phyloP scores from a whole-genome alignment of 345 rosid species.

The Salix dunnii region DNA sequence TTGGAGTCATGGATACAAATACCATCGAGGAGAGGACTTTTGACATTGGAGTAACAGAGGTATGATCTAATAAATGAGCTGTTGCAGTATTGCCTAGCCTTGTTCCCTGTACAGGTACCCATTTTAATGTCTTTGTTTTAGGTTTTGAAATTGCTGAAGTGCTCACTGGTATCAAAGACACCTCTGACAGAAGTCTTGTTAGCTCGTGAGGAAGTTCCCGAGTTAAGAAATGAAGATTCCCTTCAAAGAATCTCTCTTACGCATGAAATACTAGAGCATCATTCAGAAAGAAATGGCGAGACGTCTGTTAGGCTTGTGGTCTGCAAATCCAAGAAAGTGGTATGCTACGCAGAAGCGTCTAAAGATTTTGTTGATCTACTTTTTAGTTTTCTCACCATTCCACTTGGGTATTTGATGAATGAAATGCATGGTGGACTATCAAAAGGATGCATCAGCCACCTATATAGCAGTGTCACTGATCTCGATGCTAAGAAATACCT shows the following conservation, averaged over 20 bases:
- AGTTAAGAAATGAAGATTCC: neutral
- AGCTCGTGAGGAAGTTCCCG: neutral
- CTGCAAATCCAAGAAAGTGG: slow-evolving; percentile 25
- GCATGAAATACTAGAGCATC: neutral
- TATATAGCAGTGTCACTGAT: slow-evolving; percentile 9
- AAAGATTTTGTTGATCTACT: slow-evolving; percentile 29
- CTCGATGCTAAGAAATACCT: slow-evolving; percentile 14
- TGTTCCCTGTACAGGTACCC: neutral
- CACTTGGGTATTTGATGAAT: slow-evolving; percentile 21
- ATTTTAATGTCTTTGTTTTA: slow-evolving; percentile 16
- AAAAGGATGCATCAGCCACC: slow-evolving; percentile 8
- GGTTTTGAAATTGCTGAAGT: slow-evolving; percentile 19
- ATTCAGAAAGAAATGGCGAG: neutral
- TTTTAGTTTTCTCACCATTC: slow-evolving; percentile 33
- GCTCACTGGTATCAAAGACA: slow-evolving; percentile 9
- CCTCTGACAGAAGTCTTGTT: slow-evolving; percentile 21
- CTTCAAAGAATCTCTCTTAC: neutral
- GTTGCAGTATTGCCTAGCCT: neutral
- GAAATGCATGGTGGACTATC: neutral
- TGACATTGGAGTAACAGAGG: slow-evolving; percentile 4
- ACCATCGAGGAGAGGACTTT: slow-evolving; percentile 9
- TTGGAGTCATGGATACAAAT: slow-evolving; percentile 5
- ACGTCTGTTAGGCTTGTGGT: slow-evolving; percentile 10
- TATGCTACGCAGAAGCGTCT: slow-evolving; percentile 23
- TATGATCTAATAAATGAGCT: neutral